phyloP scores from a whole-genome alignment of 2,329 filamentous ascomycete genomes.

The Proliferodiscus dingleyae region DNA sequence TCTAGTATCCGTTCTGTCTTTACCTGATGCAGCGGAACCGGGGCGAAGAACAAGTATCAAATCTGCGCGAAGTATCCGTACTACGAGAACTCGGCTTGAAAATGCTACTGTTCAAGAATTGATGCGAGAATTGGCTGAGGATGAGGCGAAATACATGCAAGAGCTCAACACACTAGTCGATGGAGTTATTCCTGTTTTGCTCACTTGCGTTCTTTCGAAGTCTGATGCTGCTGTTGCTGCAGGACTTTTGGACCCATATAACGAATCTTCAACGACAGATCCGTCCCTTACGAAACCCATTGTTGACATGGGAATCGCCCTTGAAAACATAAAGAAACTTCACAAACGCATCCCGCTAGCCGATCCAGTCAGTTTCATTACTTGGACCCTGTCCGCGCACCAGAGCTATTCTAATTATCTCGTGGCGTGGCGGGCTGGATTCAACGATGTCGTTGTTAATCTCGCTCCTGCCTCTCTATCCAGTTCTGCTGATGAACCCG shows the following conservation, averaged over 20 bases:
- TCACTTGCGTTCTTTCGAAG: slow-evolving; percentile 77
- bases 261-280: slow-evolving; percentile 43
- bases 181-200: slow-evolving; percentile 86
- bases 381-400: slow-evolving; percentile 75
- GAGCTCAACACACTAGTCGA: slow-evolving; percentile 92
- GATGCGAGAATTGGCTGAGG: slow-evolving; percentile 72
- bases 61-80: slow-evolving; percentile 74
- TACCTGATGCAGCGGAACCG: slow-evolving; percentile 53
- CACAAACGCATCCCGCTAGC: slow-evolving; percentile 77
- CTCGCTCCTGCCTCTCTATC: slow-evolving; percentile 62
- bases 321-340: slow-evolving; percentile 76
- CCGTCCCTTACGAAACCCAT: slow-evolving; percentile 74
- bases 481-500: slow-evolving; percentile 52
- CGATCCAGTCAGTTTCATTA: slow-evolving; percentile 65
- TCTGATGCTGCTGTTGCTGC: slow-evolving; percentile 59
- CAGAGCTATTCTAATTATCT: slow-evolving; percentile 83
- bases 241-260: slow-evolving; percentile 59
- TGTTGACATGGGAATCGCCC: slow-evolving; percentile 84
- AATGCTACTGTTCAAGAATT: slow-evolving; percentile 70
- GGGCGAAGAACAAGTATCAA: slow-evolving; percentile 64
- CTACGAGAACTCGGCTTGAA: slow-evolving; percentile 60
- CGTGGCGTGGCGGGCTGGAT: slow-evolving; percentile 84
- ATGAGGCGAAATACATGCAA: slow-evolving; percentile 82
- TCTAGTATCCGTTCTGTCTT: slow-evolving; percentile 84
- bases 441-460: slow-evolving; percentile 91